Percentiles rank a stretch among this genome's conserved stretches.
These are phyloP conservation scores for Pisolithus sp. DNA, from an alignment of 768 basidiomycete species.

Conservation along the genomic window DNA sequence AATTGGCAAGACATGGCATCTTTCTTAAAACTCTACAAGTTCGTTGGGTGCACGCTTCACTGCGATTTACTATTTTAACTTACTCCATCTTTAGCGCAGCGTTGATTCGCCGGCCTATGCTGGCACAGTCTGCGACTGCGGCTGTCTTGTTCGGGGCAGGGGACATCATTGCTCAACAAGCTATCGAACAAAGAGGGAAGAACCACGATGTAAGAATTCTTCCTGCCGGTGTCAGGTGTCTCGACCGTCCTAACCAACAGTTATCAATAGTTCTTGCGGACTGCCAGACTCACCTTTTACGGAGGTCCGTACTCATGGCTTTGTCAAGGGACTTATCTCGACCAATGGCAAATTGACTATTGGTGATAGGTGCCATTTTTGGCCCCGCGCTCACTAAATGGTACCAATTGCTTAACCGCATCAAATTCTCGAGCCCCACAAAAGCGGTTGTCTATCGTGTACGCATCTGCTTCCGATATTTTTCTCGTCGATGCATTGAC, in stretches of 20 bases:
- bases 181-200: constrained; percentile 62
- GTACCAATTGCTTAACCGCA: constrained; percentile 66
- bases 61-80: neutral
- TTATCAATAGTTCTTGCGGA: constrained; percentile 43
- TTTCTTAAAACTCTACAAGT: constrained; percentile 40
- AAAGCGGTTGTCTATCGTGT: constrained; percentile 59
- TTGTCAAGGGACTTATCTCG: neutral
- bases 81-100: constrained; percentile 38
- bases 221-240: neutral
- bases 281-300: constrained; percentile 62
- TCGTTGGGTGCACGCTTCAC: constrained; percentile 8
- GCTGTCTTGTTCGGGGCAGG: constrained; percentile 66
- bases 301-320: constrained; percentile 43
- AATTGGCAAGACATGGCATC: constrained; percentile 32
- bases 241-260: too few relatives aligned
- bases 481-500: neutral
- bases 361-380: constrained; percentile 55
- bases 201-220: constrained; percentile 63
- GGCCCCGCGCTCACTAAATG: constrained; percentile 80
- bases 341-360: neutral
- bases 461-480: constrained; percentile 12
- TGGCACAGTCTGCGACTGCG: constrained; percentile 59
- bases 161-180: constrained; percentile 83
- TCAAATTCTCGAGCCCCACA: constrained; percentile 60
- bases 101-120: constrained; percentile 55